Evolutionary conservation across 257 asterid species (phyloP).

Genomic region (Craterostigma plantagineum): DNA sequence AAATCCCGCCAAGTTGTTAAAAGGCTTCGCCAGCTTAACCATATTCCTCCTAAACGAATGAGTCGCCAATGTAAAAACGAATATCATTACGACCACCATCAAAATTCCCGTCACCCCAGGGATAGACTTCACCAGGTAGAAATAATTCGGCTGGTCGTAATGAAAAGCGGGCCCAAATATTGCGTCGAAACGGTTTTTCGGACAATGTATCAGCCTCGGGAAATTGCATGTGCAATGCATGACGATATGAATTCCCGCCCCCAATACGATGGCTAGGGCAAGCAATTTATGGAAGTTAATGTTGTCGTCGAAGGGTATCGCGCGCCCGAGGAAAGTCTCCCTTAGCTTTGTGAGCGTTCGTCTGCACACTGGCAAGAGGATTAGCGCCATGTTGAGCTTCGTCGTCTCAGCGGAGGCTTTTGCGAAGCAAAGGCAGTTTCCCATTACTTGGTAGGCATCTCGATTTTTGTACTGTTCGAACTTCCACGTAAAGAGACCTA

Average conservation of each 20-base stretch:
- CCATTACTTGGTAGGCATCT: conserved; percentile 46
- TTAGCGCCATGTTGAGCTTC: conserved; percentile 78
- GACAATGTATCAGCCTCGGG: conserved; percentile 37
- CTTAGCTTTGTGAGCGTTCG: conserved; percentile 56
- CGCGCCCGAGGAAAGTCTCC: conserved; percentile 44
- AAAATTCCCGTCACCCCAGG: conserved; percentile 46
- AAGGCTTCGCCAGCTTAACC: conserved; percentile 44
- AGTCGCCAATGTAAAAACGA: conserved; percentile 48
- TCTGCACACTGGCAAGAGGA: conserved; percentile 71
- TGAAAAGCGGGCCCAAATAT: conserved; percentile 31
- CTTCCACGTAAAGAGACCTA: conserved; percentile 41
- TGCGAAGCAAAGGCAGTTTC: conserved; percentile 62
- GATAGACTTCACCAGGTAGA: conserved; percentile 18
- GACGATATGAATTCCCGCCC: conserved; percentile 20
- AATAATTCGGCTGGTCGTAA: conserved; percentile 43
- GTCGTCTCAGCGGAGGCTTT: conserved; percentile 64
- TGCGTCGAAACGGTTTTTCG: conserved; percentile 21
- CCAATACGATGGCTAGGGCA: conserved; percentile 31
- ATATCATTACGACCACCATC: conserved; percentile 38
- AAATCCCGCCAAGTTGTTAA: conserved; percentile 63
- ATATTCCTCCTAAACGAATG: conserved; percentile 65
- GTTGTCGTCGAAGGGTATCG: conserved; percentile 74
- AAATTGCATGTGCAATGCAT: conserved; percentile 50
- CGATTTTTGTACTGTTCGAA: conserved; percentile 23
- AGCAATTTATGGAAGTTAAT: conserved; percentile 73